These are phyloP conservation scores for Boletus barrowsii DNA, from an alignment of 768 basidiomycete genomes.

Conservation along the genomic window DNA sequence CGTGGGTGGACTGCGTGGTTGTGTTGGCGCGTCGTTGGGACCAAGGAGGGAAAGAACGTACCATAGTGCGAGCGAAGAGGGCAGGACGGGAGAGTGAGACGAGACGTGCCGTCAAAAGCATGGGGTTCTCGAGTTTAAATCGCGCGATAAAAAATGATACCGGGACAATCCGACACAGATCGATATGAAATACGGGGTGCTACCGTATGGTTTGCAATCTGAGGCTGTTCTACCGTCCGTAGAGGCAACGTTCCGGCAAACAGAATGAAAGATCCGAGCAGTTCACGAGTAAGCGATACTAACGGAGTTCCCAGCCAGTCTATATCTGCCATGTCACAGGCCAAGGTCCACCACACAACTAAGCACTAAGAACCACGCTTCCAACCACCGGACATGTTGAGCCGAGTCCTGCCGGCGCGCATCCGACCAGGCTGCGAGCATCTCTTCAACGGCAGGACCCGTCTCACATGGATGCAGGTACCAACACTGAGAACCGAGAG, in stretches of 20 bases:
- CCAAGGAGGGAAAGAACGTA: conserved; percentile 23
- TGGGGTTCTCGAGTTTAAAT: conserved; percentile 23
- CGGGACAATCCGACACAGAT: conserved; percentile 21
- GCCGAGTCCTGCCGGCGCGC: conserved; percentile 13
- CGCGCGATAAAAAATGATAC: conserved; percentile 6
- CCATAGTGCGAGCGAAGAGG: conserved; percentile 51
- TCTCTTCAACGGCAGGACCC: conserved; percentile 59
- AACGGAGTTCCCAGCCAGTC: background rate
- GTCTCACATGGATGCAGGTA: conserved; percentile 88
- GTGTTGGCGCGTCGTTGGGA: background rate
- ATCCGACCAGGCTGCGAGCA: conserved; percentile 47
- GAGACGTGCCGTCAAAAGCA: conserved; percentile 44
- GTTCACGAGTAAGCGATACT: background rate
- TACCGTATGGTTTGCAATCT: background rate
- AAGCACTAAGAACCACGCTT: conserved; percentile 78
- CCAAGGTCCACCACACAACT: conserved; percentile 59
- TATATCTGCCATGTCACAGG: conserved; percentile 3
- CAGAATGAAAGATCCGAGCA: conserved; percentile 6
- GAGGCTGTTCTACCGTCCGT: background rate
- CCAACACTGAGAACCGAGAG: conserved; percentile 72
- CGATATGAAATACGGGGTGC: background rate
- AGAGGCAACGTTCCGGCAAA: background rate
- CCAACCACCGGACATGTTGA: conserved; percentile 44
- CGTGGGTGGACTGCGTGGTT: conserved; percentile 45
- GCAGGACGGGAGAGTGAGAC: conserved; percentile 38